Conservation (phyloP, 1,139 yeast species). For the Pichia sp. region DNA sequence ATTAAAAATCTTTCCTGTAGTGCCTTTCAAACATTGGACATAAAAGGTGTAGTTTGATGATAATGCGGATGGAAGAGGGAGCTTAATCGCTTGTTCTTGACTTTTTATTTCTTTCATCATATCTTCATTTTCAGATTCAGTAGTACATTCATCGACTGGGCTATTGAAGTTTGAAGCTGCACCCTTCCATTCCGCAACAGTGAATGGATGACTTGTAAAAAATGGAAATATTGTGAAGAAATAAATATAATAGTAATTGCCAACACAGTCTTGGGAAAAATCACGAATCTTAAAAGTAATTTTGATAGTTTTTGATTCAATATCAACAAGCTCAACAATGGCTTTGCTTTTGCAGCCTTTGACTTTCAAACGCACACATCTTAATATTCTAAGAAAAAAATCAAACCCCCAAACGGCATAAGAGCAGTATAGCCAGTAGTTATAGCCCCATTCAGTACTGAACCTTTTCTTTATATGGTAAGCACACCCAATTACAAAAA, state of each 20-base stretch:
- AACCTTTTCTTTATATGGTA: constrained; percentile 27
- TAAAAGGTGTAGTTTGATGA: constrained; percentile 1
- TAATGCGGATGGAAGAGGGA: too few species aligned
- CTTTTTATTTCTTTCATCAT: neutral
- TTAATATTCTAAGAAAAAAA: constrained; percentile 32
- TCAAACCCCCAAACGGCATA: constrained; percentile 37
- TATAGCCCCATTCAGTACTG: constrained; percentile 36
- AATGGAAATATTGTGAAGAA: constrained; percentile 19
- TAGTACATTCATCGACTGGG: neutral
- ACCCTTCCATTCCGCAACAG: constrained; percentile 17
- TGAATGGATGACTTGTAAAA: constrained; percentile 28
- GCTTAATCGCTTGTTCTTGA: neutral
- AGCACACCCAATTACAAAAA: constrained; percentile 36
- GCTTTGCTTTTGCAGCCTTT: constrained; percentile 20
- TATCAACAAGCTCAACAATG: constrained; percentile 13
- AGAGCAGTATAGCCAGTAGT: constrained; percentile 38
- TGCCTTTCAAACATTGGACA: constrained; percentile 20
- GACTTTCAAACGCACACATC: constrained; percentile 31
- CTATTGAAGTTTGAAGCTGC: neutral
- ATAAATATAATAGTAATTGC: constrained; percentile 21
- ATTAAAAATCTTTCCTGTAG: constrained; percentile 15
- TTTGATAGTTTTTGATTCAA: constrained; percentile 37
- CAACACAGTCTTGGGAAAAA: constrained; percentile 15
- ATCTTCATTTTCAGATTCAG: neutral
- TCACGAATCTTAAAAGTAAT: constrained; percentile 23